These are phyloP conservation scores for Tetrapyrgos nigripes DNA, from an alignment of 1,284 basidiomycete genomes.

Conservation along the genomic window DNA sequence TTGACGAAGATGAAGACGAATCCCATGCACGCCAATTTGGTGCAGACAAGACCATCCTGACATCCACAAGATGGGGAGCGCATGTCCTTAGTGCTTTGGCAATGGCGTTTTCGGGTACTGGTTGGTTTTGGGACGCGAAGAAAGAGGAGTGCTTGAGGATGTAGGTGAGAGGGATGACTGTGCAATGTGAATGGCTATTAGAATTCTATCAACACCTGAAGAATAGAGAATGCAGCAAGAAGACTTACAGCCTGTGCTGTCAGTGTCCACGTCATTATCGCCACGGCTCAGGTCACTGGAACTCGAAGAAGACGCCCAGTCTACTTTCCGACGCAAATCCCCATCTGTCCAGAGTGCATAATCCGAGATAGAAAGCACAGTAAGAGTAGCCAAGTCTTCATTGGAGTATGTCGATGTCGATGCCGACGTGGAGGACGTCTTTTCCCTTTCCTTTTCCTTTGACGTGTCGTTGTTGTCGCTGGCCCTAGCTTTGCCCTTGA, in stretches of 20 bases:
- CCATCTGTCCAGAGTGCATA: constrained; percentile 65
- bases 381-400: constrained; percentile 53
- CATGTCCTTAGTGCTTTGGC: constrained; percentile 60
- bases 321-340: constrained; percentile 56
- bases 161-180: constrained; percentile 65
- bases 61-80: constrained; percentile 53
- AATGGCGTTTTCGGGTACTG: constrained; percentile 51
- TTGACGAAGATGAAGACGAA: constrained; percentile 21
- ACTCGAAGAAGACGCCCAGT: constrained; percentile 22
- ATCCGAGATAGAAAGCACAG: constrained; percentile 69
- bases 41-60: constrained; percentile 60
- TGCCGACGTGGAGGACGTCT: no score
- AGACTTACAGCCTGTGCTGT: constrained; percentile 58
- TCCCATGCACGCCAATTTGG: constrained; percentile 47
- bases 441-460: background rate
- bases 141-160: constrained; percentile 50
- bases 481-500: background rate
- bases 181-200: constrained; percentile 26
- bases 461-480: no score
- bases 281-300: background rate
- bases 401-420: constrained; percentile 23
- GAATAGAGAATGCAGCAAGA: constrained; percentile 6
- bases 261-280: constrained; percentile 13
- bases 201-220: no score
- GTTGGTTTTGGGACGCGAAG: constrained; percentile 17